Base-by-base conservation (phyloP, 129 eudicot genomes). In the Escallonia rubra region DNA sequence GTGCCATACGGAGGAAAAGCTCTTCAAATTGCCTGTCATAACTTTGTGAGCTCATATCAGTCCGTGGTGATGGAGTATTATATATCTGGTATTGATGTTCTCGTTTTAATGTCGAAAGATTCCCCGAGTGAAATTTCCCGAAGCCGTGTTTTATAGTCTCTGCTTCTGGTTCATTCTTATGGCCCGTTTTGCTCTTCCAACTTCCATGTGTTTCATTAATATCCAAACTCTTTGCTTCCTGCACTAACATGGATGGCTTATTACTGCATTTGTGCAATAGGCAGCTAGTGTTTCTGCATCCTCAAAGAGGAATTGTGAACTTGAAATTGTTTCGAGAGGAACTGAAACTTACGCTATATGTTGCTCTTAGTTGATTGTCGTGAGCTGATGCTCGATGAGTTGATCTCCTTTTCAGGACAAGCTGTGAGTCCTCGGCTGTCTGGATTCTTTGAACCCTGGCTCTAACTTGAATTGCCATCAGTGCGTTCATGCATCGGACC, bases 391-490 rank as follows among this genome's bases (percentile, higher is more conserved):
- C 34, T 23, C 34, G 59, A 43, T 16, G 54, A 48, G 54, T n/a
- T 62, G 41, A 34, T 43, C 60, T 66, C 12, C 59, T 56, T 66
- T 45, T 15, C 8, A 5, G 6, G 23, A 42, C 10, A 3, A 58
- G 12, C 6, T 57, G 64, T 10, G 75, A 43, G 59, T 78, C 83
- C 49, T 86, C 88, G 0, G 73, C 76, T 80, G 75, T 58, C 65
- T 78, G 83, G 67, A 82, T 77, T 77, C 97, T 75, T 48, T 84
- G 88, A 61, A 70, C 65, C 42, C 97, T 76, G 50, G 97, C 97
- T 82, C 97, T 78, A 52, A 85, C 85, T 74, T 90, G 97, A 72
- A 86, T 85, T 5, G 91, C 59, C 57, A 90, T 77, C 9, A 90
- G 67, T 8, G 97, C 87, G 14, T 83, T 85, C 87, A 90, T 87